These are phyloP conservation scores for Colletotrichum higginsianum DNA, from an alignment of 2,329 filamentous ascomycete genomes.

Conservation along the genomic window DNA sequence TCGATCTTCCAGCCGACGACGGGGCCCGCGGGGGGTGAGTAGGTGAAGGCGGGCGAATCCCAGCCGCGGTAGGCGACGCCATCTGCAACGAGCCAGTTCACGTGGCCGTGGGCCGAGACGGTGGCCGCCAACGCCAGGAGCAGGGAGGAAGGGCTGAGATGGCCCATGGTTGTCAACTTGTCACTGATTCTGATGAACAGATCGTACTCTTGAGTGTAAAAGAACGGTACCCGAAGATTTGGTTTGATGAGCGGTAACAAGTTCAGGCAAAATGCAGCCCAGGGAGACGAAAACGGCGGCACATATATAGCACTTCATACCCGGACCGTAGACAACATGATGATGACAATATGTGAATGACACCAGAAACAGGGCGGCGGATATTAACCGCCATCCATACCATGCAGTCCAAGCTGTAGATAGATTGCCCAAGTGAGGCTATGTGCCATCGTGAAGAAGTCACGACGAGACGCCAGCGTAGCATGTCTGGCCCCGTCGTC, in stretches of 20 bases:
- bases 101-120: slow-evolving; percentile 52
- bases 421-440: neutral
- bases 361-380: neutral
- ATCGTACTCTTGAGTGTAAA: neutral
- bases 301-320: slow-evolving; percentile 37
- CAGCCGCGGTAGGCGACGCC: slow-evolving; percentile 56
- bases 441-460: slow-evolving; percentile 6
- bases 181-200: neutral
- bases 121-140: slow-evolving; percentile 44
- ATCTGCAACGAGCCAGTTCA: slow-evolving; percentile 49
- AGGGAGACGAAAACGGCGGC: slow-evolving; percentile 5
- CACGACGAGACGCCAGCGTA: neutral
- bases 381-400: slow-evolving; percentile 17
- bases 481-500: neutral
- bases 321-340: neutral
- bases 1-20: slow-evolving; percentile 52
- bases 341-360: neutral
- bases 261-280: slow-evolving; percentile 36
- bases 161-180: slow-evolving; percentile 21
- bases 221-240: slow-evolving; percentile 3
- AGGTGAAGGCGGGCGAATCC: slow-evolving; percentile 55
- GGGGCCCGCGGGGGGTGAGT: slow-evolving; percentile 44
- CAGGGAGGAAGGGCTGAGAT: slow-evolving; percentile 37
- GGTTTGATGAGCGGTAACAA: slow-evolving; percentile 21
- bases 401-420: neutral